Conservation (phyloP, 805 yeast species). For the Phaffomyces antillensis region DNA sequence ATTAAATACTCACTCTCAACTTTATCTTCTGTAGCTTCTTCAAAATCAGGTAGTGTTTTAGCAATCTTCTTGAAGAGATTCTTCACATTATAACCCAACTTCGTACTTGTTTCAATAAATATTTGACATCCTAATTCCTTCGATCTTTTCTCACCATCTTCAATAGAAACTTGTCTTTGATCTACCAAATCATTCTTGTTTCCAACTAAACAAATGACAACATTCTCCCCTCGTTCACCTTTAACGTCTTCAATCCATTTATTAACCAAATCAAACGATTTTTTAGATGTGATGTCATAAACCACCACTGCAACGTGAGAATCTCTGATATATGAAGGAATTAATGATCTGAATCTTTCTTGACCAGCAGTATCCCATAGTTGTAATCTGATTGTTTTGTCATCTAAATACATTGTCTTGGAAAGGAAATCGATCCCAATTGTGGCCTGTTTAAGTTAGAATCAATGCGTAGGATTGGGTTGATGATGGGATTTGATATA, state of each 20-base stretch:
- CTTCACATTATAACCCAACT: slow-evolving; percentile 91
- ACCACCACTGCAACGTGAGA: slow-evolving; percentile 96
- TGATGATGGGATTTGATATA: slow-evolving; percentile 2
- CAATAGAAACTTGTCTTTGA: slow-evolving; percentile 72
- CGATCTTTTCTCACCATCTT: slow-evolving; percentile 80
- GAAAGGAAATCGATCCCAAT: slow-evolving; percentile 95
- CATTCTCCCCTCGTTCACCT: slow-evolving; percentile 87
- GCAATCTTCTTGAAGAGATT: slow-evolving; percentile 86
- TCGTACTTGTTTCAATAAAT: slow-evolving; percentile 90
- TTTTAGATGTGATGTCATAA: slow-evolving; percentile 83
- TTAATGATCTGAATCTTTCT: slow-evolving; percentile 88
- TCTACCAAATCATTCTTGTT: slow-evolving; percentile 80
- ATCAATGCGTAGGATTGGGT: background rate
- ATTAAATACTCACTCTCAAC: slow-evolving; percentile 16
- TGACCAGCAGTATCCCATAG: slow-evolving; percentile 98
- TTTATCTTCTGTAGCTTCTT: slow-evolving; percentile 24
- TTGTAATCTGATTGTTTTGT: slow-evolving; percentile 89
- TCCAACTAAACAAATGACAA: slow-evolving; percentile 84
- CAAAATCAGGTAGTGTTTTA: slow-evolving; percentile 81
- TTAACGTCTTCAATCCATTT: slow-evolving; percentile 95
- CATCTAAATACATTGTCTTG: slow-evolving; percentile 92
- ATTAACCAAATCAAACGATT: slow-evolving; percentile 74
- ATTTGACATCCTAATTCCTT: slow-evolving; percentile 66
- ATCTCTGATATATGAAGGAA: slow-evolving; percentile 93
- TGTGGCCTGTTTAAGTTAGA: slow-evolving; percentile 53